Base-by-base conservation (phyloP, 768 basidiomycete genomes). In the Psilocybe cyanescens region DNA sequence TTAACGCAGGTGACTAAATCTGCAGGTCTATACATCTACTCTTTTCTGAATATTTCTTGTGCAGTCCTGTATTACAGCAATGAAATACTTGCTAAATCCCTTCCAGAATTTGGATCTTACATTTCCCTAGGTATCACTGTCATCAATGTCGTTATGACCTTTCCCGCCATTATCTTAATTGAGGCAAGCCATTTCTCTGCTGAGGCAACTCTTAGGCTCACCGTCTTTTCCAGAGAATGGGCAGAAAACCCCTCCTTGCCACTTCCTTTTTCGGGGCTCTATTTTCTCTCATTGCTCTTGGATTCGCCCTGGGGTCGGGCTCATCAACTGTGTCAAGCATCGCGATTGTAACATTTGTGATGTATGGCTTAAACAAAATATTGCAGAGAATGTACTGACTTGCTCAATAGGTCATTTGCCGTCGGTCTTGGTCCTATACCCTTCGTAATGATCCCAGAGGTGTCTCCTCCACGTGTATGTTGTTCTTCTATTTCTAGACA, bases 21-120 rank as follows among this genome's bases (percentile, higher is more conserved):
- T 53, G 35, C 50, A 24, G 39, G 24, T 51, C 17, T 48, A 14
- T 9, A 37, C 8, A 49, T 5, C 56, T 47, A 54, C 12, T 17
- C 52, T 41, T 56, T 60, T 61, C 65, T 55, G 28, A 24, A 30
- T 24, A 60, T 30, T 5, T 19, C 39, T 3, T 8, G 31, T 12
- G 29, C 70, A 89, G 95, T 97, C 29, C 80, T 97, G 57, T 97
- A 95, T 73, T 97, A 96, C 76, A 93, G 91, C 75, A 95, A 94
- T 66, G 85, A 88, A 51, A 97, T 97, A 65, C 83, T 97, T 28
- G 85, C 88, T 28, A 90, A 85, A 60, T 83, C 93, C 2, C 78
- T 97, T 57, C 94, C 95, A 14, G 83, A 90, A 16, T 72, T 88
- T 24, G 95, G 91, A 0, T 86, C 92, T 17, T 90, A 92, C 66